These are phyloP conservation scores for Pyronema omphalodes DNA, from an alignment of 495 filamentous ascomycete species.

Conservation along the genomic window DNA sequence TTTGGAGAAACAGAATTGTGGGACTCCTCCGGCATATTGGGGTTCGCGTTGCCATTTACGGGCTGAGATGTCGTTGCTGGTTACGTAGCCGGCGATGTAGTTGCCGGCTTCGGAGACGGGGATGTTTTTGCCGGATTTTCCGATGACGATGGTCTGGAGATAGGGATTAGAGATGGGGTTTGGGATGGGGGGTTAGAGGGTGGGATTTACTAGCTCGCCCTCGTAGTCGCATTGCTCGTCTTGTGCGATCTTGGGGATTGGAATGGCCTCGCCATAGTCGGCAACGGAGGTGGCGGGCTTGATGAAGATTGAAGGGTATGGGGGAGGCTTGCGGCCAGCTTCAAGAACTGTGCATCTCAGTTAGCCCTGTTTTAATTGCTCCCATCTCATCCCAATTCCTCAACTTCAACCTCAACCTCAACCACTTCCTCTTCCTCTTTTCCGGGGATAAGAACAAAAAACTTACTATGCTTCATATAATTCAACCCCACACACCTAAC, in stretches of 20 bases:
- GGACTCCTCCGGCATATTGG: constrained; percentile 38
- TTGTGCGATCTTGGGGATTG: constrained; percentile 24
- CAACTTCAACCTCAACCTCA: too few relatives aligned
- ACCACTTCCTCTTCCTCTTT: too few relatives aligned
- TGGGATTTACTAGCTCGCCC: constrained; percentile 41
- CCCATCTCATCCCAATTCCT: too few relatives aligned
- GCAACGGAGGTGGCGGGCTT: constrained; percentile 58
- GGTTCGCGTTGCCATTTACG: constrained; percentile 49
- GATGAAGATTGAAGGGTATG: constrained; percentile 65
- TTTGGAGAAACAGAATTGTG: constrained; percentile 68
- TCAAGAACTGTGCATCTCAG: constrained; percentile 27
- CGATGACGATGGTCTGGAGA: constrained; percentile 44
- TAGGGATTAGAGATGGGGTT: too few relatives aligned
- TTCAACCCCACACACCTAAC: constrained; percentile 69
- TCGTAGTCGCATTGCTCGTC: constrained; percentile 52
- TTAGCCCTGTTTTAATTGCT: neutral
- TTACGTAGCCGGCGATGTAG: constrained; percentile 61
- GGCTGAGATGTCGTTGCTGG: constrained; percentile 71
- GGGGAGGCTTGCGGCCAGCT: constrained; percentile 47
- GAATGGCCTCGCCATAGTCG: constrained; percentile 33
- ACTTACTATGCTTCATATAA: constrained; percentile 58
- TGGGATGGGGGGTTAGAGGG: too few relatives aligned
- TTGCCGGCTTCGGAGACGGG: constrained; percentile 47
- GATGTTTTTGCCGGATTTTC: constrained; percentile 49
- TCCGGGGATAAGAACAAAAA: too few relatives aligned